phyloP scores from a whole-genome alignment of 2,329 filamentous ascomycete genomes.

The Xylaria sp. region DNA sequence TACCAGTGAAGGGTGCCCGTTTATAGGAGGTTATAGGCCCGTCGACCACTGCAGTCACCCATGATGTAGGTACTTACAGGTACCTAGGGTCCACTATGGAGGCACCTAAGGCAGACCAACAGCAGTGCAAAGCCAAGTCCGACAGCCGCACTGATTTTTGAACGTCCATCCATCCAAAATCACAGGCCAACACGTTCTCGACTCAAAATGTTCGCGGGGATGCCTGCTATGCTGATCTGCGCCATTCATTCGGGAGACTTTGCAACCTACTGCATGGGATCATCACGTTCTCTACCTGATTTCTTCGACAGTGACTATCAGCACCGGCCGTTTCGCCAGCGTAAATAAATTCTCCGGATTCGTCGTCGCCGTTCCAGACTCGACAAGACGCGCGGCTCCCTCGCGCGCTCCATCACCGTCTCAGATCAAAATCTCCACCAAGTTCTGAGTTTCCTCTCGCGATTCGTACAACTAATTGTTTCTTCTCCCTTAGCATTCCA shows the following conservation, averaged over 20 bases:
- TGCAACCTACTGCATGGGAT: neutral
- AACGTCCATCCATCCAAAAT: neutral
- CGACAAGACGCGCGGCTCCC: neutral
- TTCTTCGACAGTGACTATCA: neutral
- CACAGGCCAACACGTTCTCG: neutral
- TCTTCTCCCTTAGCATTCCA: neutral
- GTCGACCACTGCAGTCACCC: too few species aligned
- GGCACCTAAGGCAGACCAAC: neutral
- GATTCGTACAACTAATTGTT: neutral
- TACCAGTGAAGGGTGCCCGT: too few species aligned
- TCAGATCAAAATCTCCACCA: neutral
- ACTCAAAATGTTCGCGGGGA: neutral
- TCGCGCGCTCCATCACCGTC: neutral
- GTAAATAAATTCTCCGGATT: neutral
- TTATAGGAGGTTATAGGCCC: too few species aligned
- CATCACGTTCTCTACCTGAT: neutral
- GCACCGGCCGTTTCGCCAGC: neutral
- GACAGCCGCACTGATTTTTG: neutral
- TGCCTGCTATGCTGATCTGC: neutral
- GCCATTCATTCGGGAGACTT: neutral
- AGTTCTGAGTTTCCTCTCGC: neutral
- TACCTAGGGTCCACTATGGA: neutral
- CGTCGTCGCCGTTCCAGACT: neutral
- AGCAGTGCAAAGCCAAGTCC: neutral
- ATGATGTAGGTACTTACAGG: neutral